phyloP scores from a whole-genome alignment of 768 basidiomycete species.

The Dacryopinax spathularia region DNA sequence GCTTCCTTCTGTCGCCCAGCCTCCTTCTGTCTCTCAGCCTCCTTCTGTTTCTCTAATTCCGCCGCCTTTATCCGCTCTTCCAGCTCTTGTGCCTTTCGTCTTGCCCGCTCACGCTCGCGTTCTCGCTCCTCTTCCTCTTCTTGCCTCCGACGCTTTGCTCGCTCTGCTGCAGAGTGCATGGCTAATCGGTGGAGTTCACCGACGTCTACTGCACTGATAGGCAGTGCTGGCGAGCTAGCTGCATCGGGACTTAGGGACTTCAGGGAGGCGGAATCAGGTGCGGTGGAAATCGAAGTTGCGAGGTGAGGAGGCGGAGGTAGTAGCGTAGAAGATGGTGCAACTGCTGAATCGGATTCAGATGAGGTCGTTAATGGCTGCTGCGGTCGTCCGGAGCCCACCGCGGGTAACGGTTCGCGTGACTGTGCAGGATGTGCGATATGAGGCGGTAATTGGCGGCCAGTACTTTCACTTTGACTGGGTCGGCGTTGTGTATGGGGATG shows the following conservation, averaged over 20 bases:
- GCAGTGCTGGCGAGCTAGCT: neutral
- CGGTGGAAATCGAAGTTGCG: neutral
- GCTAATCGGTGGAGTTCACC: conserved; percentile 19
- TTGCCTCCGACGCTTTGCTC: conserved; percentile 63
- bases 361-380: conserved; percentile 17
- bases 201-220: conserved; percentile 11
- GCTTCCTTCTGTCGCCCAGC: conserved; percentile 24
- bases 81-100: conserved; percentile 43
- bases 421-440: neutral
- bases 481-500: neutral
- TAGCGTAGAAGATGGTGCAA: neutral
- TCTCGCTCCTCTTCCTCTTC: conserved; percentile 74
- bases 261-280: neutral
- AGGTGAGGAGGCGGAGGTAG: neutral
- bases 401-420: neutral
- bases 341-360: neutral
- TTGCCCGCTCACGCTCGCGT: conserved; percentile 64
- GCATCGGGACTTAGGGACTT: neutral
- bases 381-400: neutral
- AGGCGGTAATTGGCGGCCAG: neutral
- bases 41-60: conserved; percentile 53
- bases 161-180: conserved; percentile 75
- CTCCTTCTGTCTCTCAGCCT: conserved; percentile 27
- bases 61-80: conserved; percentile 27
- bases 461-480: neutral